Evolutionary conservation across 2,329 filamentous ascomycete genomes (phyloP).

Genomic region (Aspergillus sp.): DNA sequence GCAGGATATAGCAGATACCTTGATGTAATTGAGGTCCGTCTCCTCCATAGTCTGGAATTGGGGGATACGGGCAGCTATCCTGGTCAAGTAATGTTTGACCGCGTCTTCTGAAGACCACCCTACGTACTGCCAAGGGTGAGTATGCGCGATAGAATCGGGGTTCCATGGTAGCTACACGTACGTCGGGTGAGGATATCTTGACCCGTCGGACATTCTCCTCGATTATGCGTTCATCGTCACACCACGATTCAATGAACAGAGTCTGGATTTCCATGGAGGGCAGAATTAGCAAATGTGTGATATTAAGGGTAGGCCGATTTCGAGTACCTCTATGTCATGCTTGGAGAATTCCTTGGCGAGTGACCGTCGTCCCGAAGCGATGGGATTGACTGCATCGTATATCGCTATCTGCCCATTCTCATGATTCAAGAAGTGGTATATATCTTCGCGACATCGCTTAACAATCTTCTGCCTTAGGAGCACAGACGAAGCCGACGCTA

Average conservation of each 20-base stretch:
- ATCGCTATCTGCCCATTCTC: slow-evolving; percentile 98
- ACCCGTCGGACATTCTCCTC: slow-evolving; percentile 96
- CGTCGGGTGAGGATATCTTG: slow-evolving; percentile 96
- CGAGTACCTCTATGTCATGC: slow-evolving; percentile 79
- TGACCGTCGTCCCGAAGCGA: slow-evolving; percentile 76
- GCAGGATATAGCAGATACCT: slow-evolving; percentile 46
- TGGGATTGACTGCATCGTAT: slow-evolving; percentile 95
- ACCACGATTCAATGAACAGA: slow-evolving; percentile 93
- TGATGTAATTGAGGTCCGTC: slow-evolving; percentile 91
- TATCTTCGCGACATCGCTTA: slow-evolving; percentile 95
- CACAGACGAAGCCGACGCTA: slow-evolving; percentile 82
- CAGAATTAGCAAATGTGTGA: neutral
- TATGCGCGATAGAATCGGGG: slow-evolving; percentile 11
- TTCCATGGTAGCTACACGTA: slow-evolving; percentile 47
- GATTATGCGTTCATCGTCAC: slow-evolving; percentile 89
- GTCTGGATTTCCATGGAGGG: slow-evolving; percentile 52
- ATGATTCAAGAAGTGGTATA: slow-evolving; percentile 93
- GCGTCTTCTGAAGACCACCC: slow-evolving; percentile 92
- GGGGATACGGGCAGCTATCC: slow-evolving; percentile 90
- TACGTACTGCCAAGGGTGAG: slow-evolving; percentile 63
- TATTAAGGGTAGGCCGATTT: neutral
- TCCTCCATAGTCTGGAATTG: slow-evolving; percentile 97
- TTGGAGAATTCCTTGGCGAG: slow-evolving; percentile 97
- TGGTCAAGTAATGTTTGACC: slow-evolving; percentile 83
- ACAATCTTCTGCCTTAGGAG: slow-evolving; percentile 94